Base-by-base conservation (phyloP, 192 early-diverging fungal genomes). In the Borealophlyctis nickersoniae region DNA sequence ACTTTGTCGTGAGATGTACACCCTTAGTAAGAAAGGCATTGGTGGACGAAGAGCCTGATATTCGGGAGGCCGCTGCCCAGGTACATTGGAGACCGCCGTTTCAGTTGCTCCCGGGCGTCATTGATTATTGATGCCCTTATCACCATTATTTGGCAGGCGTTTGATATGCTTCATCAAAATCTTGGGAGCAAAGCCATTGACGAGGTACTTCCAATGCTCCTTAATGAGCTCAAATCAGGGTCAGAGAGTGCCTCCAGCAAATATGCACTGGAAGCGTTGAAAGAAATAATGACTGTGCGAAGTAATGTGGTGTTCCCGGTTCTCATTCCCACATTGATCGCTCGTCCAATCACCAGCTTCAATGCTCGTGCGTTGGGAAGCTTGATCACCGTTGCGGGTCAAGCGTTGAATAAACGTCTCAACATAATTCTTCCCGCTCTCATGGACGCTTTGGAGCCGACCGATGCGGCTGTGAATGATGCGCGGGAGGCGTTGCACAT, bases 281-380 rank as follows among this genome's bases (percentile, higher is more conserved):
- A 96, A 75, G 92, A 97, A 71, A 90, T 99, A 54, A 98, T 97
- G 94, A 85, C 92, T 14, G 92, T 98, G 45, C 90, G 93, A n/a
- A 90, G 91, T 58, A 90, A 91, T 63, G 92, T 94, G 2, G 97
- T 99, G 5, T 96, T 99, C 91, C 97, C 97, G 5, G 94, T 96
- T 31, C 80, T 99, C 53, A 94, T 99, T 58, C 97, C 97, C 2
- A 96, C 92, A 4, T 82, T 99, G 54, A 88, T 93, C n/a, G 65
- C 86, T 19, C 80, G 79, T 28, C 96, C 96, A 19, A 92, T 99
- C 45, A 87, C 86, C 35, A 79, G 82, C n/a, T 94, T 96, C 74
- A 93, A 97, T 66, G 95, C 94, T 22, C 89, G 88, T 22, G 93
- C 94, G 4, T 73, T 99, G 58, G 87, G 86, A 2, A 89, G 92